Evolutionary conservation across 345 rosid genomes (phyloP), one percentile per base, ranked within the genome.

Genomic region (Hibiscus syriacus): DNA sequence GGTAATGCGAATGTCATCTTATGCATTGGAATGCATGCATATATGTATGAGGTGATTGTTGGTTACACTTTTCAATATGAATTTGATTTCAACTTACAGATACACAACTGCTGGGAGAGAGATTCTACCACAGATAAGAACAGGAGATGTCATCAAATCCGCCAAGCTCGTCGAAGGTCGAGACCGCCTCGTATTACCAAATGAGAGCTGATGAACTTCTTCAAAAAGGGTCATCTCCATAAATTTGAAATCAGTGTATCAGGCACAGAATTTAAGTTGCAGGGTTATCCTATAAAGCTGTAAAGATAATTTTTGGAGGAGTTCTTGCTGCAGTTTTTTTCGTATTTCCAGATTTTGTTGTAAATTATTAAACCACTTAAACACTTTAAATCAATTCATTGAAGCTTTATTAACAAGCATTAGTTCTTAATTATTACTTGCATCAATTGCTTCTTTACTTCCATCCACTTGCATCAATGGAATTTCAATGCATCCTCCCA

Each of bases 21-120:
- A 60, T 7, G 49, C 39, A 58, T n/a, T n/a, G n/a, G n/a, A n/a
- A 2, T 43, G 3, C 22, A 0, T 6, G 1, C 14, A 11, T 13
- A 4, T 25, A 10, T 43, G 14, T 26, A 45, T 26, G 20, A n/a
- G 16, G n/a, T 63, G n/a, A 7, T 43, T 26, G 4, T 63, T 43
- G 17, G 30, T 26, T 0, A 43, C 9, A 64, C 23, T 45, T 63
- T 43, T 16, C 23, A 45, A n/a, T 64, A 43, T 43, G 38, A 36
- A 23, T 4, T 3, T 8, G 2, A 3, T 22, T 48, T 69, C 22
- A 11, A 38, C 58, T 13, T 7, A 60, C 79, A 89, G 97, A 50
- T 93, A 90, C 63, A 78, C 88, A 53, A 87, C 91, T 14, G 56
- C 74, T 26, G 96, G 97, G 55, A 86, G 82, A 83, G 96, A 89